Evolutionary conservation across 306 rosid genomes (phyloP), one percentile per base, ranked within the genome.

Genomic region (Arachis hypogaea): DNA sequence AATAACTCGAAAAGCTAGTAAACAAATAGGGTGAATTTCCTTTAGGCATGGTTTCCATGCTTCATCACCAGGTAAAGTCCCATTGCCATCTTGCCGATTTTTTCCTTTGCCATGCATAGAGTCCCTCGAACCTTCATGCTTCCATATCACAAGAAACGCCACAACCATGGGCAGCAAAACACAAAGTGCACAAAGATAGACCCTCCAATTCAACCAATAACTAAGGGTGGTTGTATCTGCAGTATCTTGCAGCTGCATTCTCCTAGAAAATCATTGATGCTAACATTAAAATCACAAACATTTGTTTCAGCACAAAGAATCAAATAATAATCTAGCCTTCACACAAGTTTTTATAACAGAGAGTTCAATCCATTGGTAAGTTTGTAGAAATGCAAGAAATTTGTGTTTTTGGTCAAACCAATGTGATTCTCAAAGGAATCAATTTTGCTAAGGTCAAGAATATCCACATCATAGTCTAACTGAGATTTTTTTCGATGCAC

Each of bases 141-240:
- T 88, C 87, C 93, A 85, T 73, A 87, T 74, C 65, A 79, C 52
- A 59, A 75, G 63, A 43, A 50, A 70, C 3, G 93, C 83, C 14
- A 77, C 2, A 73, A 82, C 36, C 74, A 83, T 60, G 40, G 96
- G 79, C 51, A 86, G 63, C 5, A 84, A 77, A 44, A 93, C 91
- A 84, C 79, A 84, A 76, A 72, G 68, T 60, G 86, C 77, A 81
- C 93, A 87, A 33, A 85, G 43, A 29, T 74, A 80, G 47, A 83
- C 77, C 81, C 96, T 87, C 98, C 96, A 93, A 66, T 83, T 84
- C 75, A 90, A 59, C 98, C 95, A 93, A 78, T 88, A 93, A 77
- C 89, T 77, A 50, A 81, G 86, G 76, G 72, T 70, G 22, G 91
- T 87, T 44, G 90, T 61, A 73, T 85, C 87, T 5, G 57, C 56